Percentiles rank a stretch among this genome's conserved stretches.
These are phyloP conservation scores for Aspergillus coremiiformis DNA, from an alignment of 495 filamentous ascomycete species.

Conservation along the genomic window DNA sequence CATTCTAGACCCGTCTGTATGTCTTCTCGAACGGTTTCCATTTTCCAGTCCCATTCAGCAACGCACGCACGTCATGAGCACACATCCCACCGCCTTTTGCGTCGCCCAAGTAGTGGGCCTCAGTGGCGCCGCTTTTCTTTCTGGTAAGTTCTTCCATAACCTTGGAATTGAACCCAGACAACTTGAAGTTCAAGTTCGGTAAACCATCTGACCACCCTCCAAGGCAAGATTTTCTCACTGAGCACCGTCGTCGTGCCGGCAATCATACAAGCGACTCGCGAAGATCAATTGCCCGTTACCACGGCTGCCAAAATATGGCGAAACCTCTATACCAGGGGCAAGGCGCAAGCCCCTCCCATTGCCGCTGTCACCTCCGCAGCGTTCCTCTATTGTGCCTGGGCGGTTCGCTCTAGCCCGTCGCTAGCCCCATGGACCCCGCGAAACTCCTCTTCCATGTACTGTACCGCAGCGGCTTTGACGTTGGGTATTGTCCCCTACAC, in stretches of 20 bases:
- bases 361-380: conserved; percentile 22
- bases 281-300: conserved; percentile 22
- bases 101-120: conserved; percentile 30
- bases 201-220: background rate
- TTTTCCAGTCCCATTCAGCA: too few species aligned
- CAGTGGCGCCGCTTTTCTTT: conserved; percentile 26
- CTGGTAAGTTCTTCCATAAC: conserved; percentile 16
- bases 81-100: conserved; percentile 16
- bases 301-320: conserved; percentile 24
- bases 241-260: conserved; percentile 28
- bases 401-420: conserved; percentile 16
- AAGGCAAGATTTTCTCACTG: conserved; percentile 33
- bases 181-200: too few species aligned
- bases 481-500: conserved; percentile 35
- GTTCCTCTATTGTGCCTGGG: conserved; percentile 36
- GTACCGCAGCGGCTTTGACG: conserved; percentile 24
- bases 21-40: too few species aligned
- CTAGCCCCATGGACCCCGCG: conserved; percentile 20
- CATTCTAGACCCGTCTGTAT: too few species aligned
- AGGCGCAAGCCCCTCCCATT: conserved; percentile 28
- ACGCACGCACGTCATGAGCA: conserved; percentile 6
- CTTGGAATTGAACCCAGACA: background rate
- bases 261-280: conserved; percentile 20
- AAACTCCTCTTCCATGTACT: conserved; percentile 18
- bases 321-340: conserved; percentile 27